phyloP scores from a whole-genome alignment of 257 asterid genomes.

The Jasminum sambac region DNA sequence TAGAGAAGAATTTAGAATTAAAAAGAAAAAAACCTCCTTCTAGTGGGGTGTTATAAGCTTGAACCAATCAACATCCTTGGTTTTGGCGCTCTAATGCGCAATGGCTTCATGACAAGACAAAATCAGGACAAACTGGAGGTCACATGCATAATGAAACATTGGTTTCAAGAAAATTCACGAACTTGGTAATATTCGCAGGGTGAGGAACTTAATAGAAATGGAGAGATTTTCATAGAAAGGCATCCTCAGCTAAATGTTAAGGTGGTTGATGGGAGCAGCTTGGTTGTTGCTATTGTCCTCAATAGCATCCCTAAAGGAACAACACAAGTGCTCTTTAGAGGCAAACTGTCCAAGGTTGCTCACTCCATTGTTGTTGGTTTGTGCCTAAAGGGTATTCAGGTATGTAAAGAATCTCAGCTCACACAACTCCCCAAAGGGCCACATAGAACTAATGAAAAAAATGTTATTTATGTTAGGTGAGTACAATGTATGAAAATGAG shows the following conservation, averaged over 20 bases:
- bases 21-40: no score
- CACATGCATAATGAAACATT: no score
- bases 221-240: slow-evolving; percentile 46
- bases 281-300: slow-evolving; percentile 66
- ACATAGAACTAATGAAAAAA: no score
- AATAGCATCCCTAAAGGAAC: slow-evolving; percentile 73
- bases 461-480: slow-evolving; percentile 44
- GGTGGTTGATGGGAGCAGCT: slow-evolving; percentile 78
- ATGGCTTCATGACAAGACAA: background rate
- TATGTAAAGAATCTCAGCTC: slow-evolving; percentile 7
- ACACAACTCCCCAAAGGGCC: background rate
- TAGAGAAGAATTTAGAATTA: no score
- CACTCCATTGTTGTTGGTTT: slow-evolving; percentile 50
- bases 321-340: slow-evolving; percentile 54
- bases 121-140: background rate
- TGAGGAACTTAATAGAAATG: slow-evolving; percentile 56
- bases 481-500: slow-evolving; percentile 34
- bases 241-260: slow-evolving; percentile 47
- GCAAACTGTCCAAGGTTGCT: slow-evolving; percentile 56
- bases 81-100: background rate
- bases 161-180: background rate
- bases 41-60: no score
- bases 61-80: background rate
- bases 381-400: slow-evolving; percentile 60
- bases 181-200: slow-evolving; percentile 33